Base-by-base conservation (phyloP, 2,329 filamentous ascomycete species). In the Pseudocercospora macadamiae region DNA sequence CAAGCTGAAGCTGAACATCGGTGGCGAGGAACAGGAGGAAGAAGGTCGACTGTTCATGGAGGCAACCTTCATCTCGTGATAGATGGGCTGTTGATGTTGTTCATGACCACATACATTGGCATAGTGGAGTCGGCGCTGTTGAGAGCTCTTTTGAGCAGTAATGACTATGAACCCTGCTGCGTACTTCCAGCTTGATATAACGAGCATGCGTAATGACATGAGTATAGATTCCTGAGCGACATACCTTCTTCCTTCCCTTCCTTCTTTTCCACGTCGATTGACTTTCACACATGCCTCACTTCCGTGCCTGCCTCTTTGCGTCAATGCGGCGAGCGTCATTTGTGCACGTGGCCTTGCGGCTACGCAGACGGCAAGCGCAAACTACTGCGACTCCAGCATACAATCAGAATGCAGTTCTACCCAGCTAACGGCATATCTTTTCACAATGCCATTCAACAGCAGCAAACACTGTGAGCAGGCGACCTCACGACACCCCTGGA, bases 41-140 rank as follows among this genome's bases (percentile, higher is more conserved):
- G 81, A 92, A 71, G 95, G 95, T 48, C 80, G 78, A 47, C 77
- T 96, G 55, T 96, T 96, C 77, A 86, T 85, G 57, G 95, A 99
- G 79, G 92, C 95, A 2, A 97, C 93, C n/a, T 99, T 97, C 79
- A 96, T 99, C 77, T 92, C 89, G n/a, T 72, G 62, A 61, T 21
- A 23, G 12, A 26, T 23, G 16, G 47, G 8, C 32, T 49, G 26
- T 49, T 45, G 32, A 32, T 19, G 25, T 49, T 49, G 48, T 28
- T n/a, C 49, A 45, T 51, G 53, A 54, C 37, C 48, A 45, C n/a
- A 55, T 19, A 42, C 19, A 47, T 47, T 47, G 42, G 57, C 56
- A 55, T 57, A 51, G 19, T 39, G 32, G 32, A 23, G 5, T 52
- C 19, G 47, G 54, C 87, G 89, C 64, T 86, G 89, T 49, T 75